A percentile compares a stretch with the other conserved stretches of the same genome.
These are phyloP conservation scores for Penicillium sp. DNA, from an alignment of 2,329 filamentous ascomycete genomes.

Conservation along the genomic window DNA sequence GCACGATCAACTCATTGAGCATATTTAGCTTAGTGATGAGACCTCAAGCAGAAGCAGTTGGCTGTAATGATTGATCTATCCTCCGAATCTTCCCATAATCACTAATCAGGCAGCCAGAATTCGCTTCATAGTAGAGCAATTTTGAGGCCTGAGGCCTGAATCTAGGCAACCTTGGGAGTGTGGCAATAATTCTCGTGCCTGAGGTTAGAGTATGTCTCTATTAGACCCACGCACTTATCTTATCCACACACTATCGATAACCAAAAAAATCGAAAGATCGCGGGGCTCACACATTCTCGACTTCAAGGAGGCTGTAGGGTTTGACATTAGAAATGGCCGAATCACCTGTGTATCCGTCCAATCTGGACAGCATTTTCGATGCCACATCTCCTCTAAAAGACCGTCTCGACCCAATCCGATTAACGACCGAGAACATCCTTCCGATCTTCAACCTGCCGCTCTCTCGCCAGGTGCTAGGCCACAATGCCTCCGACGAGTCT, in stretches of 20 bases:
- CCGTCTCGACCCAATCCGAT: slow-evolving; percentile 36
- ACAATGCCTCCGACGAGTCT: slow-evolving; percentile 28
- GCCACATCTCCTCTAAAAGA: slow-evolving; percentile 24
- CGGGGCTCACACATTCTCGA: slow-evolving; percentile 25
- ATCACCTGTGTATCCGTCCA: slow-evolving; percentile 24
- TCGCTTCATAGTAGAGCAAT: no score
- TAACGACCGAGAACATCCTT: slow-evolving; percentile 34
- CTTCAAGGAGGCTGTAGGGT: slow-evolving; percentile 7
- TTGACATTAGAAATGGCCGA: slow-evolving; percentile 27
- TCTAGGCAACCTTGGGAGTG: neutral
- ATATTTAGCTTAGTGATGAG: no score
- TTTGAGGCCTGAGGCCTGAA: no score
- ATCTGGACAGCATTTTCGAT: slow-evolving; percentile 36
- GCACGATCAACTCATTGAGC: slow-evolving; percentile 23
- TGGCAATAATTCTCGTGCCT: slow-evolving; percentile 6
- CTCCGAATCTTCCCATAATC: no score
- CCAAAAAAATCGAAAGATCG: slow-evolving; percentile 27
- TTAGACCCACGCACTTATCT: slow-evolving; percentile 8
- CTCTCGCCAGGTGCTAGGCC: slow-evolving; percentile 40
- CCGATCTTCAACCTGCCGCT: slow-evolving; percentile 36
- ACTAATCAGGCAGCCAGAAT: no score
- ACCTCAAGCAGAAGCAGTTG: no score
- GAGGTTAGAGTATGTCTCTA: fast-evolving
- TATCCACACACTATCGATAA: slow-evolving; percentile 28
- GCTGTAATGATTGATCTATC: no score